Evolutionary conservation across 768 basidiomycete species (phyloP), one percentile per base, ranked within the genome.

Genomic region (Amanita phalloides): DNA sequence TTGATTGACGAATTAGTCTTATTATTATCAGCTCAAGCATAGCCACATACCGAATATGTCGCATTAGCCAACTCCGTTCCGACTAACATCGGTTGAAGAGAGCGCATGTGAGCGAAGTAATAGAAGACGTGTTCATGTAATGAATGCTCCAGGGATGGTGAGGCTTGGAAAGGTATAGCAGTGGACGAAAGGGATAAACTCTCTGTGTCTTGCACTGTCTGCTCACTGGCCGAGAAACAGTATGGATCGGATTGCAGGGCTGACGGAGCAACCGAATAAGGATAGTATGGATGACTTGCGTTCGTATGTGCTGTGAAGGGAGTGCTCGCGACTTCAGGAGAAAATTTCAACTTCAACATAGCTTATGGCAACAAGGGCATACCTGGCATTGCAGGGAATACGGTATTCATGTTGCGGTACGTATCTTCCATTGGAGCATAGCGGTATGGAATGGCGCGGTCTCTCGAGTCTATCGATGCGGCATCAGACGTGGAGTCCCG

Each of bases 21-120:
- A 30, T 26, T 47, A 38, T 30, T 47, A 38, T 30, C 25, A 26
- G 36, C 20, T 45, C 50, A 30, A 42, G n/a, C 28, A 21, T 39
- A 47, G 52, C 38, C 62, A 82, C 70, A 30, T 64, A 86, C 87
- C 46, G 75, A 72, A 61, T 81, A 82, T 55, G 84, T 80, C 52
- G 79, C 71, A 48, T 83, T 79, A 28, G 81, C 77, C 48, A 84
- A 73, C 6, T 74, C 63, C 53, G 79, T 80, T 9, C 78, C 76
- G 35, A 79, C 74, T 61, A 87, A 86, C 37, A 79, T 71, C 57
- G 78, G 81, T 59, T 87, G 81, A 53, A 81, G 68, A 57, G 76
- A 77, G 20, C 79, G 78, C 54, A 89, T 82, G 54, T 82, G 73
- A 48, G 79, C 76, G 62, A 90, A 88, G 64, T 88, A 90, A 65